Evolutionary conservation across 2,329 filamentous ascomycete genomes (phyloP).

Genomic region (Hansfordia pulvinata): DNA sequence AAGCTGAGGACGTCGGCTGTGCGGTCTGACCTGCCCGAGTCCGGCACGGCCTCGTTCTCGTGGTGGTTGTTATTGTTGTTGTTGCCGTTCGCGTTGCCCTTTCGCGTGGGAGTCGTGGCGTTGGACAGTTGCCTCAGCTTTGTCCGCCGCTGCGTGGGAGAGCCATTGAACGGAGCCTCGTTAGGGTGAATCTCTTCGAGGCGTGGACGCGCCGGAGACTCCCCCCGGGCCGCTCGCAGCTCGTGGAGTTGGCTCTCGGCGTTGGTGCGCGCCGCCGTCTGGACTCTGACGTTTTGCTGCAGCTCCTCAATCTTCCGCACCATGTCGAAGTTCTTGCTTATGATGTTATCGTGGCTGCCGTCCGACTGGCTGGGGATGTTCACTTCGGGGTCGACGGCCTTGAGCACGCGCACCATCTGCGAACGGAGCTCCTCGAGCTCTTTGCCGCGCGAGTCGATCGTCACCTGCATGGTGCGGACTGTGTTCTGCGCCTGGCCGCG

Average conservation of each 20-base stretch:
- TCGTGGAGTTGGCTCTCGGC: conserved; percentile 75
- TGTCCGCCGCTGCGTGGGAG: conserved; percentile 54
- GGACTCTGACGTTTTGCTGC: conserved; percentile 77
- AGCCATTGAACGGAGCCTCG: conserved; percentile 60
- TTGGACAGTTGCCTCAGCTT: conserved; percentile 55
- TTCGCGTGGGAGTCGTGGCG: conserved; percentile 66
- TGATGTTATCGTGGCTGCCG: conserved; percentile 46
- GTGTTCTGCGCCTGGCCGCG: conserved; percentile 77
- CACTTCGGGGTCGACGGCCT: conserved; percentile 70
- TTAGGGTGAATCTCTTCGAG: conserved; percentile 83
- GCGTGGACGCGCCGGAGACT: conserved; percentile 57
- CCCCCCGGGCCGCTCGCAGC: conserved; percentile 59
- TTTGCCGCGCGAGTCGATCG: conserved; percentile 65
- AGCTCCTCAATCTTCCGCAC: conserved; percentile 76
- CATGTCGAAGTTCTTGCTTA: conserved; percentile 67
- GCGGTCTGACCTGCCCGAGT: conserved; percentile 73
- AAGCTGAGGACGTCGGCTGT: conserved; percentile 74
- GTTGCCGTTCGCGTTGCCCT: too few relatives aligned
- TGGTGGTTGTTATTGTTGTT: conserved; percentile 52
- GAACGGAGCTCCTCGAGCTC: conserved; percentile 71
- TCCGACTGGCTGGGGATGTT: conserved; percentile 49
- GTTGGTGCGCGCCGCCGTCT: conserved; percentile 65
- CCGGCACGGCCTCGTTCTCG: conserved; percentile 47
- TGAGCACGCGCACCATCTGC: conserved; percentile 71
- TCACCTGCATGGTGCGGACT: conserved; percentile 64